A percentile compares a stretch with the other conserved stretches of the same genome.
phyloP scores from a whole-genome alignment of 495 filamentous ascomycete species.

The Lasiosphaeria ovina region DNA sequence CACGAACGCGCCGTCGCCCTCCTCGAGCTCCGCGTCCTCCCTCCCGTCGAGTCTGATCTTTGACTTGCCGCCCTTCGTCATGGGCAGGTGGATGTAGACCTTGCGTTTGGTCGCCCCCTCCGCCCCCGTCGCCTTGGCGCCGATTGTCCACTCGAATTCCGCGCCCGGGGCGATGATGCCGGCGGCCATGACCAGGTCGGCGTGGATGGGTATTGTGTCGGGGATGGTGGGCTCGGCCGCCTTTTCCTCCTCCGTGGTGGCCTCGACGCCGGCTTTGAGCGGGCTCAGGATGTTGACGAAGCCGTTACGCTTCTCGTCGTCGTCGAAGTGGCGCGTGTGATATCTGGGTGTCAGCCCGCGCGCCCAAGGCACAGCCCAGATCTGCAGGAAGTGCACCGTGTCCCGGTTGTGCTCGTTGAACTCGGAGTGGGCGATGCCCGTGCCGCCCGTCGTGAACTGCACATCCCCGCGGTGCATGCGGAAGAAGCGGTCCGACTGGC shows the following conservation, averaged over 20 bases:
- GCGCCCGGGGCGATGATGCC: conserved; percentile 56
- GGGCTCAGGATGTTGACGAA: conserved; percentile 71
- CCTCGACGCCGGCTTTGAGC: conserved; percentile 60
- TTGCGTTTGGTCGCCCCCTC: conserved; percentile 57
- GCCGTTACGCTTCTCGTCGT: conserved; percentile 63
- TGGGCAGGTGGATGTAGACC: conserved; percentile 73
- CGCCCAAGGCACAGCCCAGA: conserved; percentile 74
- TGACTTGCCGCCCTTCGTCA: conserved; percentile 68
- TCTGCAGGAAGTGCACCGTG: conserved; percentile 76
- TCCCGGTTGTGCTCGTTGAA: conserved; percentile 64
- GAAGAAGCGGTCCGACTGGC: conserved; percentile 59
- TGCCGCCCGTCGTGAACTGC: conserved; percentile 79
- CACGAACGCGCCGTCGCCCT: conserved; percentile 78
- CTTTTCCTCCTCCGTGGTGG: conserved; percentile 56
- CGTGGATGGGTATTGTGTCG: conserved; percentile 73
- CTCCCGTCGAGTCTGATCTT: conserved; percentile 61
- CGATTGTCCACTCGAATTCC: conserved; percentile 61
- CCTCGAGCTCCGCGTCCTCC: conserved; percentile 60
- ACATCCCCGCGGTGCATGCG: conserved; percentile 74
- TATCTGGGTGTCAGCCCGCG: conserved; percentile 66
- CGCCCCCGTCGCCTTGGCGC: conserved; percentile 49
- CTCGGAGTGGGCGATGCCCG: conserved; percentile 74
- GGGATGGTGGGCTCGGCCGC: conserved; percentile 54
- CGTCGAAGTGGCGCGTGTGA: conserved; percentile 63
- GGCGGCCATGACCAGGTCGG: conserved; percentile 75